These are phyloP conservation scores for Auricularia cornea DNA, from an alignment of 768 basidiomycete species.

Conservation along the genomic window DNA sequence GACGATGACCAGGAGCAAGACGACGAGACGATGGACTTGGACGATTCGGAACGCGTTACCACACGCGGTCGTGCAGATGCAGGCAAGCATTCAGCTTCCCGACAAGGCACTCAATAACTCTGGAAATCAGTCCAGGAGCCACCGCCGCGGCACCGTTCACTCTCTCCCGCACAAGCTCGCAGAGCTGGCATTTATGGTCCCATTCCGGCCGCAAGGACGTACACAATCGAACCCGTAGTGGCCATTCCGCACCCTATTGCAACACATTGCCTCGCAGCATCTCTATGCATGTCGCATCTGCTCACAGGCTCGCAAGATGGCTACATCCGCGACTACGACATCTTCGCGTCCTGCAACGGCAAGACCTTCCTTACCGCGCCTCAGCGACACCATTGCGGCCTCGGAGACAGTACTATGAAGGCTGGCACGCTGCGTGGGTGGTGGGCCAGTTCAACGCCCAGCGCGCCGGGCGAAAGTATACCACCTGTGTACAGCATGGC, in stretches of 20 bases:
- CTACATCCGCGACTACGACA: slow-evolving; percentile 86
- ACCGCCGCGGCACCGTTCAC: slow-evolving; percentile 24
- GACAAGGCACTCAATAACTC: too few species aligned
- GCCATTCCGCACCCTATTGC: slow-evolving; percentile 85
- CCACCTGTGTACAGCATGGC: slow-evolving; percentile 85
- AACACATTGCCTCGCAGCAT: slow-evolving; percentile 81
- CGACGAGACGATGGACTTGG: slow-evolving; percentile 2
- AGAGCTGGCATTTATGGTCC: slow-evolving; percentile 31
- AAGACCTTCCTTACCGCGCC: slow-evolving; percentile 81
- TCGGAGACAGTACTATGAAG: slow-evolving; percentile 89
- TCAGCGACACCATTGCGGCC: slow-evolving; percentile 79
- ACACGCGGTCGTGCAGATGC: not conserved
- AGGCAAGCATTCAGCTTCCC: not conserved
- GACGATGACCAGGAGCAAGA: not conserved
- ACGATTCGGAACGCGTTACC: not conserved
- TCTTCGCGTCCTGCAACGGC: slow-evolving; percentile 82
- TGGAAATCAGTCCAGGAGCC: not conserved
- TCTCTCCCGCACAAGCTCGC: slow-evolving; percentile 49
- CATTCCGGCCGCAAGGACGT: slow-evolving; percentile 37
- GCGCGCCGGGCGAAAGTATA: slow-evolving; percentile 20
- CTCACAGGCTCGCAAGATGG: slow-evolving; percentile 91
- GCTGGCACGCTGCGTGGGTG: slow-evolving; percentile 78
- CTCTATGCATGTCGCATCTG: slow-evolving; percentile 79
- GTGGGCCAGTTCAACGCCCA: slow-evolving; percentile 40
- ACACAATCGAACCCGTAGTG: slow-evolving; percentile 83